These are phyloP conservation scores for Spencermartinsiella europaea DNA, from an alignment of 805 yeast species.

Conservation along the genomic window DNA sequence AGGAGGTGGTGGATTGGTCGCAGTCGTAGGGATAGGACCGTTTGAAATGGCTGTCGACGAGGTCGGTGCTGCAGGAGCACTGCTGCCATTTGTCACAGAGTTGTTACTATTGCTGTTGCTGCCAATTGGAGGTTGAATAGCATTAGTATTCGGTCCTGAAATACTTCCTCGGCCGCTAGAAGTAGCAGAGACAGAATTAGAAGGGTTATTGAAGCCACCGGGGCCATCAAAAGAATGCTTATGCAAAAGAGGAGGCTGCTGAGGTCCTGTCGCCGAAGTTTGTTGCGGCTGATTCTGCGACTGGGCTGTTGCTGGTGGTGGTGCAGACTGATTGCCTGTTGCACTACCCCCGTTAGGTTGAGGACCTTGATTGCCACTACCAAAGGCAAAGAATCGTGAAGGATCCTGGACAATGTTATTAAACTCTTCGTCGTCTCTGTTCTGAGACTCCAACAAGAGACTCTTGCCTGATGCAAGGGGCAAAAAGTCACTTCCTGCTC, in stretches of 20 bases:
- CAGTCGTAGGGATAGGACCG: not conserved
- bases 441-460: conserved; percentile 27
- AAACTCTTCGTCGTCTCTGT: conserved; percentile 29
- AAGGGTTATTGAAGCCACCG: not conserved
- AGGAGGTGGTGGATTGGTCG: too few relatives aligned
- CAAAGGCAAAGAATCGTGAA: conserved; percentile 21
- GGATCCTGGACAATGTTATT: conserved; percentile 29
- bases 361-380: not conserved
- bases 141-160: not conserved
- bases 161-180: not conserved
- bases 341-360: not conserved
- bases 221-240: not conserved
- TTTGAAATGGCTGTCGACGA: not conserved
- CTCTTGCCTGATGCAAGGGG: conserved; percentile 27
- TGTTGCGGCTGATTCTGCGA: conserved; percentile 12
- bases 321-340: not conserved
- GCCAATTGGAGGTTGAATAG: not conserved
- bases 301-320: conserved; percentile 7
- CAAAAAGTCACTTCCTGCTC: too few relatives aligned
- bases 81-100: not conserved
- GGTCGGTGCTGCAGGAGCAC: not conserved
- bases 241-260: not conserved
- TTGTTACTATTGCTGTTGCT: too few relatives aligned
- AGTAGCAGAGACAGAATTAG: not conserved
- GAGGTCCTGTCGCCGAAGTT: too few relatives aligned